Base-by-base conservation (phyloP, 129 eudicot genomes). In the Tagetes patula region DNA sequence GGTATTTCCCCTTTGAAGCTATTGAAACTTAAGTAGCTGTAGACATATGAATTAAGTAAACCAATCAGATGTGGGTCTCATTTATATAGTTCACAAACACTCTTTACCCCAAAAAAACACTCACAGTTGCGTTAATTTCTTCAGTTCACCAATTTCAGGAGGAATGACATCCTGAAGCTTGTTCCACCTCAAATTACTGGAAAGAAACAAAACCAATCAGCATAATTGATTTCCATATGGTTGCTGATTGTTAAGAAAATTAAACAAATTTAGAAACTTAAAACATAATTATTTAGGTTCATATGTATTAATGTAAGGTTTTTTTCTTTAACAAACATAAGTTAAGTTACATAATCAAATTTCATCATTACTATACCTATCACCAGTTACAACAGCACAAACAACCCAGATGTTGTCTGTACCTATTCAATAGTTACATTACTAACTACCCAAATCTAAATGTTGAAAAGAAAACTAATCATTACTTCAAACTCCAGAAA, bases 151-250 rank as follows among this genome's bases (percentile, higher is more conserved):
- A 40, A 94, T 87, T 85, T 90, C 99, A 77, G 94, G 88, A 70
- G 99, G 99, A 82, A 90, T 91, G 81, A 77, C 85, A 82, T 95
- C 99, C 81, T 95, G 99, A 76, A 90, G 80, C 84, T 95, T 95
- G 75, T 95, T 95, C 97, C 99, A 95, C 84, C 99, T 88, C 83
- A 95, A 53, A 83, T 95, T 95, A 75, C 97, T 90, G 83, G 14
- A 67, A 64, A 73, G 41, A 70, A 80, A 46, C 71, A 79, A 73
- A 4, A 46, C 65, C 13, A 43, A 49, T 82, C 31, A 76, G 66
- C 58, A 66, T 70, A 56, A 73, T 6, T 62, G 43, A 60, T 8
- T 33, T 9, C 7, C 33, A 12, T 9, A 8, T 9, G 40, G 40
- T 32, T 59, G 65, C 14, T 59, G 13, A 2, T 31, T 58, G 39